Percentiles rank a stretch among this genome's conserved stretches.
phyloP scores from a whole-genome alignment of 495 filamentous ascomycete species.

The Letharia lupina region DNA sequence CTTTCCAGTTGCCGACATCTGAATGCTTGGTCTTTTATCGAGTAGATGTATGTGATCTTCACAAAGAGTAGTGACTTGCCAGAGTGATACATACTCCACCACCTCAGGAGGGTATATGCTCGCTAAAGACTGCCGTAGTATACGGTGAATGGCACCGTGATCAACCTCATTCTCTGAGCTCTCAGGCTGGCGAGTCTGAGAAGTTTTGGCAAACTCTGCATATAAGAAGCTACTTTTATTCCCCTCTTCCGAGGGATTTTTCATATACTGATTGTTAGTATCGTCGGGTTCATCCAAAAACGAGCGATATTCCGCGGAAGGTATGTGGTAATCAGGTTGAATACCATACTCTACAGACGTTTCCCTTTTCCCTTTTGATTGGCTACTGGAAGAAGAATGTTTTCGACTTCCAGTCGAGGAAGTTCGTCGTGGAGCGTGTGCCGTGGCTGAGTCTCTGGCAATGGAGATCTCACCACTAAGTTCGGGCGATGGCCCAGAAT shows the following conservation, averaged over 20 bases:
- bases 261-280: neutral
- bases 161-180: neutral
- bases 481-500: neutral
- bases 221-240: neutral
- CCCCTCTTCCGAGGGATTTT: neutral
- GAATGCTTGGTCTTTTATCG: neutral
- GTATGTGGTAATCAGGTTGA: neutral
- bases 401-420: neutral
- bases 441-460: neutral
- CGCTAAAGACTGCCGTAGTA: neutral
- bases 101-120: neutral
- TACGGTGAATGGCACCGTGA: neutral
- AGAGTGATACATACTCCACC: neutral
- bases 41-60: neutral
- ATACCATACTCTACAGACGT: neutral
- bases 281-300: neutral
- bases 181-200: neutral
- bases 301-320: neutral
- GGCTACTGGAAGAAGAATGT: neutral
- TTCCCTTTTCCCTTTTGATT: neutral
- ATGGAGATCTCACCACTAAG: neutral
- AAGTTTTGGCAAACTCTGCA: neutral
- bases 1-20: neutral
- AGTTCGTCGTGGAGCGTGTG: too few species aligned
- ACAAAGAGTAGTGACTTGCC: neutral